Evolutionary conservation across 1,139 yeast genomes (phyloP), one percentile per base, ranked within the genome.

Genomic region (Taphrina deformans): DNA sequence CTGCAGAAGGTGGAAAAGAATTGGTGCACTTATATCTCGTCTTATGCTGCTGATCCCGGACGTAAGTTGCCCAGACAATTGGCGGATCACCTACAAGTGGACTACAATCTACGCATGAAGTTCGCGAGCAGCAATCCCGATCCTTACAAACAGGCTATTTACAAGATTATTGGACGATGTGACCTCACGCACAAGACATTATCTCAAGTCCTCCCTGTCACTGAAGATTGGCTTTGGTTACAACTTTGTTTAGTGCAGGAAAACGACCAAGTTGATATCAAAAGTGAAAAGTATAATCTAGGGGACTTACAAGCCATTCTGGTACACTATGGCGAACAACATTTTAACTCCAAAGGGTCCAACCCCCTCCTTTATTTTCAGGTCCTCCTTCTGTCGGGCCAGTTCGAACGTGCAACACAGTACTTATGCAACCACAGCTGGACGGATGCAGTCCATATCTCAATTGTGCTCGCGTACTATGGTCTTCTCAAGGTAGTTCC

Each of bases 171-270:
- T 68, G 99, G 99, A 10, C 87, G 96, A 74, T 91, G 98, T 75
- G 97, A 91, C 70, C 78, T 88, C 69, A 79, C 86, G 9, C 84
- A 87, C 71, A 89, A 89, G 73, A 81, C 85, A n/a, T 81, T 92
- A 64, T 95, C 97, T 2, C 79, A 82, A 29, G 87, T 93, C 58
- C 85, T 92, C 52, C 77, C 86, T 55, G 89, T 96, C 67, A 84
- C 92, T 62, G 99, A 93, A 75, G 99, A 93, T 76, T 93, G 99
- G 99, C 76, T 92, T 65, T 93, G 99, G 99, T 84, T 89, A 74
- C 97, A 93, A 76, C 81, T 93, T 66, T 83, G 86, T 73, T 80
- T 92, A 35, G 84, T 88, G 18, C 84, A 86, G 67, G 95, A 88
- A 71, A 80, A 55, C 12, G 65, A 59, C 21, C 50, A 52, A 6